A percentile compares a stretch with the other conserved stretches of the same genome.
Evolutionary conservation across 2,329 filamentous ascomycete species (phyloP).

Genomic region (Aschersonia sp.): DNA sequence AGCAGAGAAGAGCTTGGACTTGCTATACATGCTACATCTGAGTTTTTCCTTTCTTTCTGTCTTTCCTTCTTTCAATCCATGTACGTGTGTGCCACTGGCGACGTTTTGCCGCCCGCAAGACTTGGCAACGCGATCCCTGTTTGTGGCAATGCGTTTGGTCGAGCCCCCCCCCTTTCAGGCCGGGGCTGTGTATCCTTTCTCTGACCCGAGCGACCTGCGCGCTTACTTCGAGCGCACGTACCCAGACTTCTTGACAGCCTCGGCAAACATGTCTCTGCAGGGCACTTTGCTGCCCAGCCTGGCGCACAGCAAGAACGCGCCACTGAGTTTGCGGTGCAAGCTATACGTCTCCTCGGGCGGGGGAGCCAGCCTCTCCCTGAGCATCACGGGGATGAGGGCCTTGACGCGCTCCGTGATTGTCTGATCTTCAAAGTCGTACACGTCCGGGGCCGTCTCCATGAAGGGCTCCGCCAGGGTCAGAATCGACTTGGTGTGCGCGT

Average conservation of each 20-base stretch:
- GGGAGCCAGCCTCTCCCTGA: slow-evolving; percentile 73
- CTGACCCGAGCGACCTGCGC: too few relatives aligned
- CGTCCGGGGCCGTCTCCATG: slow-evolving; percentile 53
- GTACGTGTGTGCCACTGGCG: too few relatives aligned
- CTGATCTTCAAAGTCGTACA: slow-evolving; percentile 88
- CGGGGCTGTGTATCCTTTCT: too few relatives aligned
- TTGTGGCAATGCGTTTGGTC: too few relatives aligned
- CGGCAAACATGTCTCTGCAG: slow-evolving; percentile 66
- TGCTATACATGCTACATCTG: too few relatives aligned
- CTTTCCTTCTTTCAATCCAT: too few relatives aligned
- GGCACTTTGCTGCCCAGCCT: slow-evolving; percentile 67
- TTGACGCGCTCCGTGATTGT: slow-evolving; percentile 93
- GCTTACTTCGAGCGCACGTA: slow-evolving; percentile 8
- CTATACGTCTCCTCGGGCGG: slow-evolving; percentile 97
- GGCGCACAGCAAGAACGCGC: slow-evolving; percentile 86
- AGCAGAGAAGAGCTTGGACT: too few relatives aligned
- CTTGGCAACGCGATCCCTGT: too few relatives aligned
- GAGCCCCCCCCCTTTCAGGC: too few relatives aligned
- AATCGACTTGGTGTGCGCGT: slow-evolving; percentile 80
- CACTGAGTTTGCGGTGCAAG: slow-evolving; percentile 85
- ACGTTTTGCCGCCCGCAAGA: too few relatives aligned
- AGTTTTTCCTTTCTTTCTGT: too few relatives aligned
- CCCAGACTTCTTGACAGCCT: slow-evolving; percentile 28
- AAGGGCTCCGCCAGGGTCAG: slow-evolving; percentile 90
- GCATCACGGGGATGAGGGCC: slow-evolving; percentile 80